A percentile compares a stretch with the other conserved stretches of the same genome.
Evolutionary conservation across 1,139 yeast species (phyloP).

Genomic region (Pichia sp.): DNA sequence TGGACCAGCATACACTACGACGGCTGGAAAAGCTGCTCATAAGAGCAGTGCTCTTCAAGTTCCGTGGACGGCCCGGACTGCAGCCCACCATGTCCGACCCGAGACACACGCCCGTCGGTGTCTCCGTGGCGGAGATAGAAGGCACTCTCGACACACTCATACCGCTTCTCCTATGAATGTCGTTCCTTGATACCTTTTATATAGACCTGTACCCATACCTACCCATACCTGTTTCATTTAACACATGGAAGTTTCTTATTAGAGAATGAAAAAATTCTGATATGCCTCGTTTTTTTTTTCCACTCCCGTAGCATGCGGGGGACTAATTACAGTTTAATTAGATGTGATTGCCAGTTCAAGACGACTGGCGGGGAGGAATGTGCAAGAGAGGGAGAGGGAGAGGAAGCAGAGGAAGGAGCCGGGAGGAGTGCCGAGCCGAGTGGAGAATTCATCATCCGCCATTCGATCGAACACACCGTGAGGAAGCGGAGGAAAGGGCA

Average conservation of each 20-base stretch:
- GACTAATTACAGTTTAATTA: background rate
- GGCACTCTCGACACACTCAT: background rate
- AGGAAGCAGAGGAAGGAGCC: slow-evolving; percentile 21
- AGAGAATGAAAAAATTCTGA: background rate
- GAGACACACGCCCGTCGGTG: background rate
- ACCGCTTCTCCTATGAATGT: background rate
- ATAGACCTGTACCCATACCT: no score
- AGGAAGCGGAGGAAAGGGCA: slow-evolving; percentile 21
- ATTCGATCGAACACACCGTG: background rate
- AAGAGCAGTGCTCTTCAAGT: slow-evolving; percentile 3
- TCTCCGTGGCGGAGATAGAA: slow-evolving; percentile 4
- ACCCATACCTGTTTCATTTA: no score
- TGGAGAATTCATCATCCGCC: no score
- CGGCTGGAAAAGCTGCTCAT: slow-evolving; percentile 3
- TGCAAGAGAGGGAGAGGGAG: background rate
- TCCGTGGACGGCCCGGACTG: slow-evolving; percentile 1
- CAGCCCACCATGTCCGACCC: background rate
- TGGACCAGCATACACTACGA: background rate
- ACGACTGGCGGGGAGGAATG: slow-evolving; percentile 21
- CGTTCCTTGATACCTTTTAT: no score
- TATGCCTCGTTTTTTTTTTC: background rate
- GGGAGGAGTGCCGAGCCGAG: no score
- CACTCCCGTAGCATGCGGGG: background rate
- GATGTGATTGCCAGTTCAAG: background rate
- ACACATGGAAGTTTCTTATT: background rate